Conservation (phyloP, 2,329 filamentous ascomycete genomes). For the Stagonosporopsis tanaceti region DNA sequence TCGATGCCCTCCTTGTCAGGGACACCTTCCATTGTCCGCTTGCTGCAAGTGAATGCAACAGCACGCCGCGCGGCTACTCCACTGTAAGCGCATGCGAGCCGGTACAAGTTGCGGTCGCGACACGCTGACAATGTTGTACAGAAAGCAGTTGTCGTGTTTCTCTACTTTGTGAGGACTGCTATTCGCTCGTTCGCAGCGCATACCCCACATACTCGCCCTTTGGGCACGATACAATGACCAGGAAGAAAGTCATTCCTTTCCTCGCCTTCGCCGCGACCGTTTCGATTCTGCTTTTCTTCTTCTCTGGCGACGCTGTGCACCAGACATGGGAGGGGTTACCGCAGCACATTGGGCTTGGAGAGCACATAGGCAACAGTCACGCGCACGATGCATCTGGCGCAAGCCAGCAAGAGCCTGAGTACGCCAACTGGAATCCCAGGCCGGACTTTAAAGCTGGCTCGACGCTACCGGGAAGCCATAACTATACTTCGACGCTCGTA, state of each 20-base stretch:
- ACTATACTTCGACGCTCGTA: conserved; percentile 64
- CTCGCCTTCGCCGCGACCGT: conserved; percentile 39
- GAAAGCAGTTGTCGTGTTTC: background rate
- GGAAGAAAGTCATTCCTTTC: conserved; percentile 41
- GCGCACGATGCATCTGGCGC: conserved; percentile 19
- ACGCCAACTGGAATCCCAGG: conserved; percentile 50
- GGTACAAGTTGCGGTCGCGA: background rate
- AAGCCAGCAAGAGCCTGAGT: conserved; percentile 37
- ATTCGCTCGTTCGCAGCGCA: conserved; percentile 2
- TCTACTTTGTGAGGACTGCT: background rate
- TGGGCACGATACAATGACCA: conserved; percentile 31
- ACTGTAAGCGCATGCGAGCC: conserved; percentile 12
- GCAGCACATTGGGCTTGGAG: conserved; percentile 52
- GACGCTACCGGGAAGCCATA: conserved; percentile 53
- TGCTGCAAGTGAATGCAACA: conserved; percentile 8
- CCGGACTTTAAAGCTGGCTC: conserved; percentile 44
- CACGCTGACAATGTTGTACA: conserved; percentile 1
- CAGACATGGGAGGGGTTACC: conserved; percentile 51
- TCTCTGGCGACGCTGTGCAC: conserved; percentile 42
- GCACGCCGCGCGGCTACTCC: conserved; percentile 11
- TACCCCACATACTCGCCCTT: background rate
- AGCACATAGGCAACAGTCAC: conserved; percentile 36
- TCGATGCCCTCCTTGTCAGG: conserved; percentile 4
- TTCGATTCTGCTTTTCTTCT: conserved; percentile 52
- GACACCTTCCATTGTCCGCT: conserved; percentile 3